A percentile compares a stretch with the other conserved stretches of the same genome.
Evolutionary conservation across 306 rosid species (phyloP).

Genomic region (Boehmeria nivea): DNA sequence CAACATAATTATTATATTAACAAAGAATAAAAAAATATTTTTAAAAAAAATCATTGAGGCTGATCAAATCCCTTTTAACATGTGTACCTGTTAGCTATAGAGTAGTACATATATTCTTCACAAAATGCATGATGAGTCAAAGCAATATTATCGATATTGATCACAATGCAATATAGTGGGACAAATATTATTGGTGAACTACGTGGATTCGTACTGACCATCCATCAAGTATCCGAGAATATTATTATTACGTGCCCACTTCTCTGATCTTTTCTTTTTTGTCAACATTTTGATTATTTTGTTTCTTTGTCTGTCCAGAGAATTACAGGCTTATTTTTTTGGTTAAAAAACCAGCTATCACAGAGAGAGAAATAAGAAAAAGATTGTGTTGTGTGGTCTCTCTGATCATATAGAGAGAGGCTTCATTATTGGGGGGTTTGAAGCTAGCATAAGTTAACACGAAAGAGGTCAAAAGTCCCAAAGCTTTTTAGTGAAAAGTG

Average conservation of each 20-base stretch:
- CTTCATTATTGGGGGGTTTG: neutral
- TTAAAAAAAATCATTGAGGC: no score
- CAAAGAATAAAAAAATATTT: no score
- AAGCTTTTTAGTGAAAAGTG: conserved; percentile 11
- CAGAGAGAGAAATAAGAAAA: neutral
- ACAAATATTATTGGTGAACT: neutral
- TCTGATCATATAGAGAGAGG: neutral
- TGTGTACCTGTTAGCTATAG: neutral
- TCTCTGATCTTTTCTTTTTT: neutral
- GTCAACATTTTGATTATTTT: neutral
- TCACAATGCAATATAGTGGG: neutral
- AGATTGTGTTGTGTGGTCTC: conserved; percentile 3
- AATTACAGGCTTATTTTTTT: neutral
- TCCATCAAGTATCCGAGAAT: neutral
- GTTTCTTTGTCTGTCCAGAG: neutral
- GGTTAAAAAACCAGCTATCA: neutral
- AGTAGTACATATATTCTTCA: no score
- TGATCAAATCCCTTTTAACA: neutral
- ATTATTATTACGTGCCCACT: conserved; percentile 5
- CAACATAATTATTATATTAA: no score
- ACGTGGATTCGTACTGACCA: conserved; percentile 5
- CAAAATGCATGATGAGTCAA: conserved; percentile 5
- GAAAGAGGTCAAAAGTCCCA: conserved; percentile 9
- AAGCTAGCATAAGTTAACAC: conserved; percentile 1
- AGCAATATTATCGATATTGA: neutral